A percentile compares a stretch with the other conserved stretches of the same genome.
These are phyloP conservation scores for Aristolochia californica DNA, from an alignment of 164 flowering plant genomes.

Conservation along the genomic window DNA sequence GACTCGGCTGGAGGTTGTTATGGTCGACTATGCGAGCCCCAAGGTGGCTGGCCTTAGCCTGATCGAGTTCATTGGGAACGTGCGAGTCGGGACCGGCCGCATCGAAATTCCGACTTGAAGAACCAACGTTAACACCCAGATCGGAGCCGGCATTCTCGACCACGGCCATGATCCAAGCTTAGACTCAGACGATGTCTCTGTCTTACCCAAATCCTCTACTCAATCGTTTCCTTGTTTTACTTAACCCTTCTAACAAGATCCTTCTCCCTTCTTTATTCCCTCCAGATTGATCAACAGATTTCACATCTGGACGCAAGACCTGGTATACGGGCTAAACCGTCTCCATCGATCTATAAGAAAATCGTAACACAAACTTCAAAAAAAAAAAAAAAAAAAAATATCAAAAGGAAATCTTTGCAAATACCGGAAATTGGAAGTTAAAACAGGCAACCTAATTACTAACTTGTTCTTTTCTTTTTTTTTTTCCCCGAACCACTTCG, in stretches of 20 bases:
- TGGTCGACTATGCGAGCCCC: no score
- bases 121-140: slow-evolving; percentile 13
- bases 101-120: slow-evolving; percentile 17
- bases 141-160: slow-evolving; percentile 48
- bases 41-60: no score
- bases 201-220: neutral
- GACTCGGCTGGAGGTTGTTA: slow-evolving; percentile 8
- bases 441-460: no score
- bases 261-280: no score
- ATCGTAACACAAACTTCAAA: no score
- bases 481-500: no score
- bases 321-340: neutral
- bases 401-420: no score
- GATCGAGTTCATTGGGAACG: slow-evolving; percentile 15
- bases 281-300: no score
- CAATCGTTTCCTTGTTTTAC: neutral
- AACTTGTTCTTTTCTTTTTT: no score
- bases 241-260: no score
- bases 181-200: neutral
- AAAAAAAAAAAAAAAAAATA: neutral
- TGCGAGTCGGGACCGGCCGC: slow-evolving; percentile 10
- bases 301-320: no score
- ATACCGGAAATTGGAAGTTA: no score
- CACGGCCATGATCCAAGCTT: slow-evolving; percentile 35
- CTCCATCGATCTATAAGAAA: neutral